These are phyloP conservation scores for Diaporthe destruens DNA, from an alignment of 2,329 filamentous ascomycete genomes.

Conservation along the genomic window DNA sequence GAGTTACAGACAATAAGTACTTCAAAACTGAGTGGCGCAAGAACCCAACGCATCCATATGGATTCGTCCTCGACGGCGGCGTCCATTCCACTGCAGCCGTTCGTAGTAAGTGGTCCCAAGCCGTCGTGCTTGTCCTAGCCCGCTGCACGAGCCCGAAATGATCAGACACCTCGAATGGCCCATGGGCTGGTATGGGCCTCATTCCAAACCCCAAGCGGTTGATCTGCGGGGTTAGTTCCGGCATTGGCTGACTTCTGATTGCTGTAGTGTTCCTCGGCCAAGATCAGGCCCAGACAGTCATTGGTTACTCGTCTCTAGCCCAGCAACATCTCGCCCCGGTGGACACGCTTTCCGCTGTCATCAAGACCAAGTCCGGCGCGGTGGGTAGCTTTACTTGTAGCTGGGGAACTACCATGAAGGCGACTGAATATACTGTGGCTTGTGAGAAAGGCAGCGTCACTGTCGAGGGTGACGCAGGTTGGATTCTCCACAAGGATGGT, in stretches of 20 bases:
- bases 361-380: slow-evolving; percentile 66
- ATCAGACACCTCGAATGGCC: background rate
- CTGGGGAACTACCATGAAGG: slow-evolving; percentile 66
- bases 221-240: background rate
- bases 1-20: slow-evolving; percentile 53
- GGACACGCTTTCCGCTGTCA: slow-evolving; percentile 71
- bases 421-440: slow-evolving; percentile 68
- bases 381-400: slow-evolving; percentile 70
- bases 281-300: slow-evolving; percentile 56
- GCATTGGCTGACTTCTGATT: slow-evolving; percentile 1
- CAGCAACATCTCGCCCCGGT: slow-evolving; percentile 70
- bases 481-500: slow-evolving; percentile 40
- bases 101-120: slow-evolving; percentile 49
- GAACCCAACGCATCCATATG: slow-evolving; percentile 75
- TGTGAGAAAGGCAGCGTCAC: slow-evolving; percentile 69
- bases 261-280: slow-evolving; percentile 62
- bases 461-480: slow-evolving; percentile 56
- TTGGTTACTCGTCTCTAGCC: slow-evolving; percentile 66
- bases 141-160: background rate
- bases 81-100: slow-evolving; percentile 76
- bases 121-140: background rate
- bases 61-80: slow-evolving; percentile 79
- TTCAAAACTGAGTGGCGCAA: slow-evolving; percentile 70
- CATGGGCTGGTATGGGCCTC: background rate
- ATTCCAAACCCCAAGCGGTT: background rate